Conservation (phyloP, 176 grass and related monocot genomes). For the Oryza glaberrima region DNA sequence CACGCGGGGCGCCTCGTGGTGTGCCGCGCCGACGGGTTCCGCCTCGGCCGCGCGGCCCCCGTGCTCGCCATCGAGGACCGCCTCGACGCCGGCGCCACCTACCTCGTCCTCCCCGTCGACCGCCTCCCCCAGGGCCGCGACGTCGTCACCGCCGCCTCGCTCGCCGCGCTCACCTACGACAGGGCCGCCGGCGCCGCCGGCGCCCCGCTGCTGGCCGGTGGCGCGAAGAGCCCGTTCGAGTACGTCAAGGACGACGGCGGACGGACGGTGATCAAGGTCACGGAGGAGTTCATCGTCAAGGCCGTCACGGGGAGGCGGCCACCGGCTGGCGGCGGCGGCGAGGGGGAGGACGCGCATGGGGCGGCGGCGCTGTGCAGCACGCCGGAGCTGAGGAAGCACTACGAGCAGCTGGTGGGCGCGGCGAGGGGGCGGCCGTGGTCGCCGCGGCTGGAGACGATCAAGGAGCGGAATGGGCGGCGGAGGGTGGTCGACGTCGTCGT, state of each 20-base stretch:
- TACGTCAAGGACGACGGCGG: slow-evolving; percentile 60
- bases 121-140: slow-evolving; percentile 41
- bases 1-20: slow-evolving; percentile 49
- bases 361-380: slow-evolving; percentile 63
- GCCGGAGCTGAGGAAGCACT: slow-evolving; percentile 88
- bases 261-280: slow-evolving; percentile 57
- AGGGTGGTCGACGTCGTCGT: slow-evolving; percentile 1
- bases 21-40: slow-evolving; percentile 70
- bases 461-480: slow-evolving; percentile 44
- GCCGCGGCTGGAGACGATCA: slow-evolving; percentile 79
- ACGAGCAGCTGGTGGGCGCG: slow-evolving; percentile 72
- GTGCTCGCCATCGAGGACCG: slow-evolving; percentile 56
- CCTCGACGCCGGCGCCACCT: slow-evolving; percentile 56
- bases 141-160: slow-evolving; percentile 48
- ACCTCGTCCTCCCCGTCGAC: slow-evolving; percentile 69
- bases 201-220: slow-evolving; percentile 3
- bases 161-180: slow-evolving; percentile 48
- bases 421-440: slow-evolving; percentile 66
- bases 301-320: slow-evolving; percentile 21
- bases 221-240: slow-evolving; percentile 54
- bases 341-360: not conserved
- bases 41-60: slow-evolving; percentile 54
- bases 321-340: not conserved
- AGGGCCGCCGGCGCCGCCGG: not conserved
- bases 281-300: slow-evolving; percentile 62